These are phyloP conservation scores for Solanum hybrid DNA, from an alignment of 305 asterid genomes.

Conservation along the genomic window DNA sequence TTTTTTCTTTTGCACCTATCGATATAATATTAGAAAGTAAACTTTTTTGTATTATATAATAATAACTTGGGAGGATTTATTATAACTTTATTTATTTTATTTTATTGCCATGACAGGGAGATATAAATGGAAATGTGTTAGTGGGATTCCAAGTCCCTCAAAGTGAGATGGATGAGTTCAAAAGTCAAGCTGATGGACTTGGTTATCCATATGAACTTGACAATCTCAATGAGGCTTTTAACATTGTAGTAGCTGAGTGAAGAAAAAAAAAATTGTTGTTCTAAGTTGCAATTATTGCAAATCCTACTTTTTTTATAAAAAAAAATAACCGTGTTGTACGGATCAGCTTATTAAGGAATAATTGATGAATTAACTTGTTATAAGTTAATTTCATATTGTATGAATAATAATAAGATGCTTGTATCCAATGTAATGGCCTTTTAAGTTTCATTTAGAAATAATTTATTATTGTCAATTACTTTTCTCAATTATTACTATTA, in stretches of 20 bases:
- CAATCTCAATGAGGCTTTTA: neutral
- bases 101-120: conserved; percentile 5
- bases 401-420: neutral
- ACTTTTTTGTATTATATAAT: neutral
- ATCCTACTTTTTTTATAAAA: neutral
- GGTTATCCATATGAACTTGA: conserved; percentile 3
- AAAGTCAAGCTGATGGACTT: neutral
- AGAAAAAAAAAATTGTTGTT: neutral
- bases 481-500: neutral
- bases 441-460: neutral
- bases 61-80: neutral
- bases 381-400: neutral
- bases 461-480: neutral
- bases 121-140: conserved; percentile 1
- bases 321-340: neutral
- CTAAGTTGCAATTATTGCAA: neutral
- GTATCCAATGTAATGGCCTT: neutral
- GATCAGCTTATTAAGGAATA: neutral
- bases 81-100: neutral
- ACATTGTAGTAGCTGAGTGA: neutral
- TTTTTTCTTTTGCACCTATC: too few species aligned
- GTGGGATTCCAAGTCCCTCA: conserved; percentile 9
- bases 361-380: neutral
- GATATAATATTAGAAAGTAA: too few species aligned
- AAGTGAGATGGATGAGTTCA: conserved; percentile 5